phyloP scores from a whole-genome alignment of 768 basidiomycete species.

The Lactarius psammicola region DNA sequence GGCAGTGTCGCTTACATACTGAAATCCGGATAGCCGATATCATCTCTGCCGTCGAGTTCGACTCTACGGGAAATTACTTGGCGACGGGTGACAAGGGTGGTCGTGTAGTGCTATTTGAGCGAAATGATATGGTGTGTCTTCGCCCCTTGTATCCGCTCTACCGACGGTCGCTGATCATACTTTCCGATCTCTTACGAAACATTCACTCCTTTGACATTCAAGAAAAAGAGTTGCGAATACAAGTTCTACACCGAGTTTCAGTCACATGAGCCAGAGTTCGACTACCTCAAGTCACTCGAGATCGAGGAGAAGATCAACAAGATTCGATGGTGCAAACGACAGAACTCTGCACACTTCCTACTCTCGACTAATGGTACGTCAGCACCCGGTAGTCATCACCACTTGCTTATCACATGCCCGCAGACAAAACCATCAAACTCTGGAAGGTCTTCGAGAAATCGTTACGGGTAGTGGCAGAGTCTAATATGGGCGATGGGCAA shows the following conservation, averaged over 20 bases:
- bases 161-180: conserved; percentile 12
- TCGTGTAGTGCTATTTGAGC: conserved; percentile 96
- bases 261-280: conserved; percentile 99
- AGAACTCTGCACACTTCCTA: conserved; percentile 96
- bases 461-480: conserved; percentile 92
- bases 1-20: conserved; percentile 14
- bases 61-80: conserved; percentile 98
- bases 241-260: conserved; percentile 99
- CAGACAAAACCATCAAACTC: conserved; percentile 99
- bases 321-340: conserved; percentile 99
- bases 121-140: conserved; percentile 85
- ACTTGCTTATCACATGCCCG: conserved; percentile 9
- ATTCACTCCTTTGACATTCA: conserved; percentile 35
- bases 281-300: conserved; percentile 99
- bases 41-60: conserved; percentile 99
- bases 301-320: conserved; percentile 99
- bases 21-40: conserved; percentile 76
- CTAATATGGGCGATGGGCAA: conserved; percentile 85
- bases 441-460: conserved; percentile 99
- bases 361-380: conserved; percentile 90
- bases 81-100: conserved; percentile 99
- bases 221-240: conserved; percentile 99
- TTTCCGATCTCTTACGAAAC: conserved; percentile 27
- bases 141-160: conserved; percentile 12
- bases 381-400: conserved; percentile 20